Conservation (phyloP, 1,284 basidiomycete species). For the Ganoderma lucidum region DNA sequence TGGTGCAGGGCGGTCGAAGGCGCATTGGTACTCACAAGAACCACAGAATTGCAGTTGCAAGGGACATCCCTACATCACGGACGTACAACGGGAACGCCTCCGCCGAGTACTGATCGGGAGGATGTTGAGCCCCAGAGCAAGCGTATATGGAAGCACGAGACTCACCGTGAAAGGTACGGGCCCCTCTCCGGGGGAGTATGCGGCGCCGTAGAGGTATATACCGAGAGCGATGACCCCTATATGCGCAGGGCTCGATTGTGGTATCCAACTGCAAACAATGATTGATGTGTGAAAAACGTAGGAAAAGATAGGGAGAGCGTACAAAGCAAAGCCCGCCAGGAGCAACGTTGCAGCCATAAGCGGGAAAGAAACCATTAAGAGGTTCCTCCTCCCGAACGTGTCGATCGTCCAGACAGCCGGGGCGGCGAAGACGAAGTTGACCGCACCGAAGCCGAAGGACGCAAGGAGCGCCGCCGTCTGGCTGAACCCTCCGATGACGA, state of each 20-base stretch:
- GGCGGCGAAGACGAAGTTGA: constrained; percentile 62
- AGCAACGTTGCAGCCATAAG: constrained; percentile 69
- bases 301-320: not conserved
- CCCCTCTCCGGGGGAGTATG: constrained; percentile 79
- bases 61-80: constrained; percentile 80
- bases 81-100: constrained; percentile 79
- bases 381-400: constrained; percentile 74
- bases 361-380: constrained; percentile 73
- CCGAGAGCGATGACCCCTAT: constrained; percentile 64
- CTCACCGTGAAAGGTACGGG: constrained; percentile 76
- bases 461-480: constrained; percentile 62
- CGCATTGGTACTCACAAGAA: constrained; percentile 49
- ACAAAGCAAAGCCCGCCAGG: constrained; percentile 65
- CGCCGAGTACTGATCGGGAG: constrained; percentile 55
- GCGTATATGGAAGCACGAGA: too few relatives aligned
- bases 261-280: constrained; percentile 42
- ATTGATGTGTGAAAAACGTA: too few relatives aligned
- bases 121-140: not conserved
- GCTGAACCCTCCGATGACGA: constrained; percentile 59
- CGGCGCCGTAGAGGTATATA: constrained; percentile 68
- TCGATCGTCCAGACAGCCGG: constrained; percentile 65
- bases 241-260: constrained; percentile 47
- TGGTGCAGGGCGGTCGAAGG: not conserved
- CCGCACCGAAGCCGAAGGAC: constrained; percentile 62
- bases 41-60: constrained; percentile 68